Percentiles rank a stretch among this genome's conserved stretches.
Conservation (phyloP, 345 rosid species). For the Eucalyptus cloeziana region DNA sequence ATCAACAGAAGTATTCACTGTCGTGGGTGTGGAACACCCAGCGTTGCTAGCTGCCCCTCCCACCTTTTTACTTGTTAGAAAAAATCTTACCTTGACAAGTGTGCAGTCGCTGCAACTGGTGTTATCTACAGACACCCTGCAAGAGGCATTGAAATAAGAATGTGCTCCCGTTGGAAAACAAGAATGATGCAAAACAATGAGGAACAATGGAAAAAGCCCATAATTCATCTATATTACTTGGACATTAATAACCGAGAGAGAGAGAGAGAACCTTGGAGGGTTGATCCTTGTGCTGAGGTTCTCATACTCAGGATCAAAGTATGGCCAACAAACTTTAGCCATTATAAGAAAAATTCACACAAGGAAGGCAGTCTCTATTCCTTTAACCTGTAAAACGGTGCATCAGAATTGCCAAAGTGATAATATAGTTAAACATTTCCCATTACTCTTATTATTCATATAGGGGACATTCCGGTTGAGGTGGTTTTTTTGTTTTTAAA, state of each 20-base stretch:
- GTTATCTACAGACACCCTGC: slow-evolving; percentile 88
- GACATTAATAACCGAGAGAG: not conserved
- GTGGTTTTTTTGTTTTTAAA: not conserved
- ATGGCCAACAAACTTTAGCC: slow-evolving; percentile 82
- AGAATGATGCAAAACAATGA: not conserved
- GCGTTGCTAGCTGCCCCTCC: not conserved
- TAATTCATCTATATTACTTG: not conserved
- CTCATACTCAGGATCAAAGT: slow-evolving; percentile 95
- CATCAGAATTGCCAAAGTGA: not conserved
- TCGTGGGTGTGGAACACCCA: not conserved
- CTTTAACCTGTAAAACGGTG: not conserved
- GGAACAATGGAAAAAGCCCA: not conserved
- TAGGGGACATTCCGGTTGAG: not conserved
- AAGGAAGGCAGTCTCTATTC: not conserved
- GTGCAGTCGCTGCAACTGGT: slow-evolving; percentile 59
- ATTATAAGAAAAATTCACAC: slow-evolving; percentile 3
- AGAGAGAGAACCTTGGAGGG: slow-evolving; percentile 66
- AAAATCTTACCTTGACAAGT: slow-evolving; percentile 51
- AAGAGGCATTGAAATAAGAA: not conserved
- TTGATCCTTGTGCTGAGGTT: slow-evolving; percentile 77
- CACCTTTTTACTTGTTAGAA: not conserved
- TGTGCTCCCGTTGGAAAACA: not conserved
- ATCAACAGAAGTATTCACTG: not conserved
- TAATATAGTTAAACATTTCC: not conserved
- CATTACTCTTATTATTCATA: not conserved